Evolutionary conservation across 2,329 filamentous ascomycete genomes (phyloP).

Genomic region (Penicillium corylophilum): DNA sequence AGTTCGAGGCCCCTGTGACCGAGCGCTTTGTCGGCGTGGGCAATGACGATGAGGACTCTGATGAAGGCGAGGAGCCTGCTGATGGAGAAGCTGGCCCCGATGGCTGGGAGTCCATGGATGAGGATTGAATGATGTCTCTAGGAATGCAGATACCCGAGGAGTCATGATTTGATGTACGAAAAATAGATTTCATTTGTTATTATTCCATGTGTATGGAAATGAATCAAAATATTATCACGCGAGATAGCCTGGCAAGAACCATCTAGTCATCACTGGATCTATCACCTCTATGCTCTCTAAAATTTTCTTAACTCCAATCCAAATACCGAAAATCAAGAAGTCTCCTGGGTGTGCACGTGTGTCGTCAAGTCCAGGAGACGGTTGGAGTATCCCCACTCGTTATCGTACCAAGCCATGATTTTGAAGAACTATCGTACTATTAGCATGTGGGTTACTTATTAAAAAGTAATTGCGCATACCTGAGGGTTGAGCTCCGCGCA

Average conservation of each 20-base stretch:
- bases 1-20: slow-evolving; percentile 60
- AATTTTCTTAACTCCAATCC: background rate
- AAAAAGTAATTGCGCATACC: slow-evolving; percentile 5
- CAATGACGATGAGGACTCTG: slow-evolving; percentile 66
- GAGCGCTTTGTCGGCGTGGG: slow-evolving; percentile 78
- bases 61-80: slow-evolving; percentile 57
- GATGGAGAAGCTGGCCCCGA: slow-evolving; percentile 49
- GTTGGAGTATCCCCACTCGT: slow-evolving; percentile 95
- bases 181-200: slow-evolving; percentile 22
- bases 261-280: background rate
- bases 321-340: slow-evolving; percentile 4
- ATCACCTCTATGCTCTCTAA: slow-evolving; percentile 1
- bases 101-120: slow-evolving; percentile 58
- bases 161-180: slow-evolving; percentile 19
- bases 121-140: slow-evolving; percentile 38
- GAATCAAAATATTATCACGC: background rate
- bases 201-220: background rate
- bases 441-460: background rate
- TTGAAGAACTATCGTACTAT: slow-evolving; percentile 83
- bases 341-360: slow-evolving; percentile 21
- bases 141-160: slow-evolving; percentile 24
- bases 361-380: slow-evolving; percentile 69
- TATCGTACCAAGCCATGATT: slow-evolving; percentile 91
- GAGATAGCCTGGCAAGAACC: background rate
- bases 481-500: slow-evolving; percentile 77